Evolutionary conservation across 768 basidiomycete species (phyloP).

Genomic region (Rhizopogon rudus): DNA sequence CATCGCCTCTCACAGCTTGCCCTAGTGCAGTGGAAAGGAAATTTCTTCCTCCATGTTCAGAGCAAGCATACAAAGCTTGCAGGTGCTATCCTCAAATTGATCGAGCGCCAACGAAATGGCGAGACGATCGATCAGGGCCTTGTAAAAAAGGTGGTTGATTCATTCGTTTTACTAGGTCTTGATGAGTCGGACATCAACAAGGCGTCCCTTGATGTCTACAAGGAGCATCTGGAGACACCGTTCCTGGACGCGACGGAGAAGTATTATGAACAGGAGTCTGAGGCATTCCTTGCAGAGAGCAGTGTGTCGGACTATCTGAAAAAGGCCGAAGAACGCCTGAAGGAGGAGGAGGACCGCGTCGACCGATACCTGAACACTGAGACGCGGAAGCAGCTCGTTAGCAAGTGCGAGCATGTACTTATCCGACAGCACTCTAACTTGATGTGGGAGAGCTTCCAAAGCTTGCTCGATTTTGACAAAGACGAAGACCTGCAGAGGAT

Average conservation of each 20-base stretch:
- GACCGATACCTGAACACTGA: constrained; percentile 89
- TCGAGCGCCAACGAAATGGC: constrained; percentile 92
- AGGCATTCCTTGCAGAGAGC: constrained; percentile 83
- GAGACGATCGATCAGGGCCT: constrained; percentile 90
- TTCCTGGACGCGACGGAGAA: constrained; percentile 87
- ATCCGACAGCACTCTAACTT: constrained; percentile 79
- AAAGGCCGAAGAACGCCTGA: constrained; percentile 88
- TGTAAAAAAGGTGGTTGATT: constrained; percentile 92
- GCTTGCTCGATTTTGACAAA: constrained; percentile 86
- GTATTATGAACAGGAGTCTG: constrained; percentile 91
- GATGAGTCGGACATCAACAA: constrained; percentile 92
- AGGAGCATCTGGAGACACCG: constrained; percentile 81
- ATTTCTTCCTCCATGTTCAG: constrained; percentile 89
- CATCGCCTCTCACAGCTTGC: constrained; percentile 54
- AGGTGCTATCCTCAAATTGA: constrained; percentile 79
- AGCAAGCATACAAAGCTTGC: constrained; percentile 78
- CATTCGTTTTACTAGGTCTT: constrained; percentile 90
- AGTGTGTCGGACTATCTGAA: constrained; percentile 92
- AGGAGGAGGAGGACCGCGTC: constrained; percentile 93
- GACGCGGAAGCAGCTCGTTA: constrained; percentile 77
- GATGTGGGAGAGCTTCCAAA: constrained; percentile 94
- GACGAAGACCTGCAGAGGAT: constrained; percentile 93
- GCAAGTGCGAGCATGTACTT: constrained; percentile 87
- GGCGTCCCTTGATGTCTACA: constrained; percentile 90
- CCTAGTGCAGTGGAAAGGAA: constrained; percentile 91